Percentiles rank a stretch among this genome's conserved stretches.
These are phyloP conservation scores for Candida tropicalis DNA, from an alignment of 1,139 yeast genomes.

Conservation along the genomic window DNA sequence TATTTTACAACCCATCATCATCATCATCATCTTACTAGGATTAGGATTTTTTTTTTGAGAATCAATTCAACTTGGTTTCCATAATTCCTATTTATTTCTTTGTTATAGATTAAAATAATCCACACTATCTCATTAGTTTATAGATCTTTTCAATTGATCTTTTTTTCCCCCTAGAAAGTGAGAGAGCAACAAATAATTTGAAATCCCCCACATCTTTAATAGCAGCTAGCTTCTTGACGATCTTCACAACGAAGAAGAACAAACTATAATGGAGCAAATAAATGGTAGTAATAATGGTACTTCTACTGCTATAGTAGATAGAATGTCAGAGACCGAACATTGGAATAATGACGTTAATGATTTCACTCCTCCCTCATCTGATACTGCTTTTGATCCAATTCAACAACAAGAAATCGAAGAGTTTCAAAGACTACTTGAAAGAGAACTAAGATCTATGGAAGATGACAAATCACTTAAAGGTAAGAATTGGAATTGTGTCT, in stretches of 20 bases:
- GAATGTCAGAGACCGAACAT: constrained; percentile 2
- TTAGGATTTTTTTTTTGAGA: no score
- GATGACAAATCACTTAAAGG: neutral
- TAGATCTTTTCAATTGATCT: no score
- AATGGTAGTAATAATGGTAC: neutral
- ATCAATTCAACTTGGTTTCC: constrained; percentile 7
- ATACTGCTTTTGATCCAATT: constrained; percentile 3
- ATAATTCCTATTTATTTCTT: neutral
- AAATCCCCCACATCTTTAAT: neutral
- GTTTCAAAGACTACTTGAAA: constrained; percentile 5
- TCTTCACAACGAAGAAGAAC: no score
- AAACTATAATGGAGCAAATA: constrained; percentile 1
- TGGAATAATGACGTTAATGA: constrained; percentile 5
- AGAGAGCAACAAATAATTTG: no score
- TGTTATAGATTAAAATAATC: no score
- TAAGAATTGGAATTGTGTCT: constrained; percentile 4
- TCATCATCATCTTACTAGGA: no score
- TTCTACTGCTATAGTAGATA: neutral
- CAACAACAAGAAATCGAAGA: constrained; percentile 8
- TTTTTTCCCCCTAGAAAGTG: no score
- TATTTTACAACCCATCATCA: neutral
- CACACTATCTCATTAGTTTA: no score
- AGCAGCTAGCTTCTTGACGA: no score
- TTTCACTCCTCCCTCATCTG: constrained; percentile 1
- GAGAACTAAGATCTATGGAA: neutral